phyloP scores from a whole-genome alignment of 2,329 filamentous ascomycete genomes.

The Aspergillus sp. region DNA sequence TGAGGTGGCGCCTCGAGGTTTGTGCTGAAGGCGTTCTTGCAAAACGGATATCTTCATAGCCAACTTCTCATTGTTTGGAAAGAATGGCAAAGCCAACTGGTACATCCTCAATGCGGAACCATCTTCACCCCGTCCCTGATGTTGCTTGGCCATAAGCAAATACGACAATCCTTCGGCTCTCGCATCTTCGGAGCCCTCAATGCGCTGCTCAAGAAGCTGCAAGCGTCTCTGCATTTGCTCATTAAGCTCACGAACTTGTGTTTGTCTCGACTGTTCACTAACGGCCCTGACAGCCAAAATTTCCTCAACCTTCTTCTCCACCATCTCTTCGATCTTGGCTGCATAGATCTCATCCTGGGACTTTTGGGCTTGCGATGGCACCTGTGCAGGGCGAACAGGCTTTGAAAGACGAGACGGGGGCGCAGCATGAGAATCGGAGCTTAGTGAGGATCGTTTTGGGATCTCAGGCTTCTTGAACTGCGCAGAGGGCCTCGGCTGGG shows the following conservation, averaged over 20 bases:
- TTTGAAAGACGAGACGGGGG: slow-evolving; percentile 45
- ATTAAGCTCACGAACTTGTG: slow-evolving; percentile 53
- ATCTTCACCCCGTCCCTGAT: slow-evolving; percentile 78
- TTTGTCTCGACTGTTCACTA: slow-evolving; percentile 48
- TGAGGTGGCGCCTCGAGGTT: slow-evolving; percentile 13
- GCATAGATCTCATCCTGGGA: slow-evolving; percentile 55
- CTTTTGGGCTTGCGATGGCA: slow-evolving; percentile 25
- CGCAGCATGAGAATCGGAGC: slow-evolving; percentile 24
- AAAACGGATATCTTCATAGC: slow-evolving; percentile 51
- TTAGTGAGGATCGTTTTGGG: slow-evolving; percentile 41
- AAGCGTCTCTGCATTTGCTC: slow-evolving; percentile 76
- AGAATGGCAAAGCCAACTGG: slow-evolving; percentile 75
- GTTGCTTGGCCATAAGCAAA: slow-evolving; percentile 85
- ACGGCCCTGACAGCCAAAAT: slow-evolving; percentile 72
- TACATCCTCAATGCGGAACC: slow-evolving; percentile 78
- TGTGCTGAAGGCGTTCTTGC: slow-evolving; percentile 44
- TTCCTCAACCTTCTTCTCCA: slow-evolving; percentile 86
- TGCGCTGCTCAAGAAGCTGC: slow-evolving; percentile 79
- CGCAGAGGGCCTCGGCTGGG: slow-evolving; percentile 38
- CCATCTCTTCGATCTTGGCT: slow-evolving; percentile 81
- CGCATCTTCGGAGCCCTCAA: slow-evolving; percentile 70
- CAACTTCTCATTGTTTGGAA: slow-evolving; percentile 79
- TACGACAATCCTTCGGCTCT: slow-evolving; percentile 79
- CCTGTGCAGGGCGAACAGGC: slow-evolving; percentile 32
- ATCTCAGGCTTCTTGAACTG: slow-evolving; percentile 36